phyloP scores from a whole-genome alignment of 169 alveolate genomes.

The Eimeria acervulina region DNA sequence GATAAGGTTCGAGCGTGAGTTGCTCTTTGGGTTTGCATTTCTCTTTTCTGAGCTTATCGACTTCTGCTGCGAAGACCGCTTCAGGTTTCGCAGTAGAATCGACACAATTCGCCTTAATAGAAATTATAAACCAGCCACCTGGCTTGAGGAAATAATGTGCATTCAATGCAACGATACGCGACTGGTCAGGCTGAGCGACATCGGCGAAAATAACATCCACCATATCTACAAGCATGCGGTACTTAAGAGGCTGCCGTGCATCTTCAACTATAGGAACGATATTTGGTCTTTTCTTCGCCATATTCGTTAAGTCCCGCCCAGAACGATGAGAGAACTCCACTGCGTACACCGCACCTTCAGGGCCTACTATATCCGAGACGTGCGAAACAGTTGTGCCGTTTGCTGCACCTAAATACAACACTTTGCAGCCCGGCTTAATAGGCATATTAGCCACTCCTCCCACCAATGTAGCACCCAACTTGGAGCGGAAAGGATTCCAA shows the following conservation, averaged over 20 bases:
- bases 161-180: conserved; percentile 98
- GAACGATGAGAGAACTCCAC: conserved; percentile 99
- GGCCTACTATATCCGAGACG: conserved; percentile 99
- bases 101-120: conserved; percentile 98
- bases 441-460: conserved; percentile 98
- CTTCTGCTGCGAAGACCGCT: conserved; percentile 97
- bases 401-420: conserved; percentile 95
- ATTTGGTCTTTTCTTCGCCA: conserved; percentile 99
- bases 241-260: conserved; percentile 99
- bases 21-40: conserved; percentile 98
- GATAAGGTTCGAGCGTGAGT: conserved; percentile 98
- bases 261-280: conserved; percentile 99
- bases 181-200: conserved; percentile 99
- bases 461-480: conserved; percentile 99
- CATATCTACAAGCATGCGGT: conserved; percentile 99
- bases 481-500: conserved; percentile 99
- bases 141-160: conserved; percentile 98
- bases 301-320: conserved; percentile 98
- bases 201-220: conserved; percentile 99
- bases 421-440: conserved; percentile 98
- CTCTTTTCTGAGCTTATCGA: conserved; percentile 96
- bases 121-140: conserved; percentile 98
- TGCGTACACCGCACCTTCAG: conserved; percentile 98
- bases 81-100: conserved; percentile 99
- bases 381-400: conserved; percentile 98